Percentiles rank a stretch among this genome's conserved stretches.
Evolutionary conservation across 306 rosid genomes (phyloP).

Genomic region (Cucurbita argyrosperma): DNA sequence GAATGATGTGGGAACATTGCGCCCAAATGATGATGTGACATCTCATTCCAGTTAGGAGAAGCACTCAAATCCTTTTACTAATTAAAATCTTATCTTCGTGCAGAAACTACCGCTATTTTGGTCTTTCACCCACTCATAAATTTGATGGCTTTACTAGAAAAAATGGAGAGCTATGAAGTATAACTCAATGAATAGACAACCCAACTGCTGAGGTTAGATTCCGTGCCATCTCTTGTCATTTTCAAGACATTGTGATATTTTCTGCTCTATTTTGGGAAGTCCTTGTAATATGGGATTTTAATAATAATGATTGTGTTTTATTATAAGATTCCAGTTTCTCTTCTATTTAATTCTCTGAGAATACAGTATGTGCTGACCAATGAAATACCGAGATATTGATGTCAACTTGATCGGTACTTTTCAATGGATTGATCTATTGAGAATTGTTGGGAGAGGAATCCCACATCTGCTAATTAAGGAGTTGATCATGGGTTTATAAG

Average conservation of each 20-base stretch:
- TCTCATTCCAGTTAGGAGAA: slow-evolving; percentile 1
- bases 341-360: background rate
- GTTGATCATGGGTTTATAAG: no score
- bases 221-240: background rate
- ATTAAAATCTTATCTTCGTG: background rate
- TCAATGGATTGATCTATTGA: background rate
- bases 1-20: background rate
- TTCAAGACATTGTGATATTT: background rate
- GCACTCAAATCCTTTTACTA: background rate
- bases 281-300: background rate
- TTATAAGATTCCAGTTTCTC: background rate
- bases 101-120: background rate
- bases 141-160: background rate
- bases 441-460: no score
- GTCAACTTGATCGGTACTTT: background rate
- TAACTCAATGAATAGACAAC: background rate
- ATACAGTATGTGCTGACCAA: background rate
- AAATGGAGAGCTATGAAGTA: background rate
- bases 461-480: no score
- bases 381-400: background rate
- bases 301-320: background rate
- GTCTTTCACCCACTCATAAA: background rate
- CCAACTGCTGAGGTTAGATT: background rate
- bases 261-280: background rate
- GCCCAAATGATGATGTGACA: background rate